Evolutionary conservation across 192 early-diverging fungal genomes (phyloP).

Genomic region (Gigaspora rosea): DNA sequence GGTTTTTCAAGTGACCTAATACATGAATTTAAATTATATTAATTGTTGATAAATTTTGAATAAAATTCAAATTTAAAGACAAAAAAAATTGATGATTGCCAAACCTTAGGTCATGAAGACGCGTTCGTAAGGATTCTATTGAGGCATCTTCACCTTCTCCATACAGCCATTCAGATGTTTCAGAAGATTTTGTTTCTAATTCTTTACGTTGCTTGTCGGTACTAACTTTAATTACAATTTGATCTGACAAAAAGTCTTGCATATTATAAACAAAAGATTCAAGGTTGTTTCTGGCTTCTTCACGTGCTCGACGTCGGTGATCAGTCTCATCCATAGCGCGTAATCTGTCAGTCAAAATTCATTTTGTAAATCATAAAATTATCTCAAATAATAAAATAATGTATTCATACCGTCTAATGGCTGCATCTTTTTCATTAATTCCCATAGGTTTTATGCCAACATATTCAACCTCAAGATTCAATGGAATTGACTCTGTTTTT

Average conservation of each 20-base stretch:
- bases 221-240: constrained; percentile 65
- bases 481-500: constrained; percentile 56
- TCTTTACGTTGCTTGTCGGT: constrained; percentile 71
- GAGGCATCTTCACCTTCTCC: constrained; percentile 78
- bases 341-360: constrained; percentile 38
- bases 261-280: constrained; percentile 89
- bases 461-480: constrained; percentile 60
- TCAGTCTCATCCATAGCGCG: constrained; percentile 74
- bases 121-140: constrained; percentile 56
- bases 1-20: constrained; percentile 50
- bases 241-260: constrained; percentile 81
- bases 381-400: constrained; percentile 34
- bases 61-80: neutral
- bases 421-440: constrained; percentile 40
- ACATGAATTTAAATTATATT: constrained; percentile 1
- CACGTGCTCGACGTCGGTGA: constrained; percentile 63
- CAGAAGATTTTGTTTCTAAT: constrained; percentile 57
- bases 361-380: constrained; percentile 6
- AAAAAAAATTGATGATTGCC: constrained; percentile 1
- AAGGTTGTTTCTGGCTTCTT: constrained; percentile 84
- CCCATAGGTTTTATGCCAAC: constrained; percentile 57
- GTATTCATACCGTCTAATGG: constrained; percentile 36
- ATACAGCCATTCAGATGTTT: constrained; percentile 84
- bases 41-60: neutral
- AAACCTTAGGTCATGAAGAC: constrained; percentile 49